Conservation (phyloP, 2,329 filamentous ascomycete genomes). For the Aspergillus udagawae region DNA sequence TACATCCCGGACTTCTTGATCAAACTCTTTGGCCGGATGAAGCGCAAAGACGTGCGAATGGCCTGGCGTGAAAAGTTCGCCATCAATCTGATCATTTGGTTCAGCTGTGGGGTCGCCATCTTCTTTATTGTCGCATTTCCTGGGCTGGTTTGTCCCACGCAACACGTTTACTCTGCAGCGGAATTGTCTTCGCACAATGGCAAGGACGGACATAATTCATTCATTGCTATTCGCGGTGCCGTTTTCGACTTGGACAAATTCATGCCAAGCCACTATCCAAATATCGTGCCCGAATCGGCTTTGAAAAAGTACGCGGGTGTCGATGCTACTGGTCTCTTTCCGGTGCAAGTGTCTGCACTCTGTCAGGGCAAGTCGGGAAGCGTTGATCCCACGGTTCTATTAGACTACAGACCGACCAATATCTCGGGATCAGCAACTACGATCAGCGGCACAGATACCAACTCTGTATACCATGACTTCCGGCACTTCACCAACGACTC, state of each 20-base stretch:
- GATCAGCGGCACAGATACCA: constrained; percentile 64
- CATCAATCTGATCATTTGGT: constrained; percentile 97
- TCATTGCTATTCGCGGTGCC: constrained; percentile 78
- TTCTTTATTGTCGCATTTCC: constrained; percentile 94
- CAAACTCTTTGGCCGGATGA: constrained; percentile 73
- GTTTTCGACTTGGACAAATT: constrained; percentile 80
- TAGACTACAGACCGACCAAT: constrained; percentile 80
- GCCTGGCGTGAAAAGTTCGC: constrained; percentile 97
- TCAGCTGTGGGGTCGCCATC: constrained; percentile 68
- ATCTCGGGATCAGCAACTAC: constrained; percentile 62
- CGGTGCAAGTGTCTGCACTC: constrained; percentile 87
- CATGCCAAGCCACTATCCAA: constrained; percentile 73
- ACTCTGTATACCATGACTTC: constrained; percentile 89
- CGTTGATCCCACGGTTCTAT: constrained; percentile 67
- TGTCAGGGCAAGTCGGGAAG: constrained; percentile 71
- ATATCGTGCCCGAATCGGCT: constrained; percentile 55
- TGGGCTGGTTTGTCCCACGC: constrained; percentile 80
- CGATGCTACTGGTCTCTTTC: constrained; percentile 86
- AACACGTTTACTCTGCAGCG: constrained; percentile 75
- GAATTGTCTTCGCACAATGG: constrained; percentile 75
- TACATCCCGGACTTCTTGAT: constrained; percentile 82
- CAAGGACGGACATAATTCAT: constrained; percentile 61
- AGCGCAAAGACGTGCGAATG: constrained; percentile 83
- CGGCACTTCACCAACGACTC: constrained; percentile 75
- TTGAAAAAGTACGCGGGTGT: constrained; percentile 78